Percentiles rank a stretch among this genome's conserved stretches.
Evolutionary conservation across 2,329 filamentous ascomycete genomes (phyloP).

Genomic region (Penicillium sp.): DNA sequence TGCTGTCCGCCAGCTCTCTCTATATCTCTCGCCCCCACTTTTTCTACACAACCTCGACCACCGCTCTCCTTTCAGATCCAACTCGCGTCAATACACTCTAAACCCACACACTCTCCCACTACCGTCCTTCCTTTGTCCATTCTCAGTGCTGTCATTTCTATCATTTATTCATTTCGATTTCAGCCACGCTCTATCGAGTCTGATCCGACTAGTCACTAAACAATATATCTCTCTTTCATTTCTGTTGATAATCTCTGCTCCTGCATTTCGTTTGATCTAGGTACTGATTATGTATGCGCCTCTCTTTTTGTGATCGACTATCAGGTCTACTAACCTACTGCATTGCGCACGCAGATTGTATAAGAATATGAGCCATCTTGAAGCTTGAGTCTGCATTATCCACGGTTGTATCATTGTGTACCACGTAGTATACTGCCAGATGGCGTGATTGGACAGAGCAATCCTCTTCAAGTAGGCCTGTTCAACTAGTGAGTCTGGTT

Average conservation of each 20-base stretch:
- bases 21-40: background rate
- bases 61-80: constrained; percentile 8
- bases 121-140: constrained; percentile 13
- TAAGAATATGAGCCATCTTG: constrained; percentile 17
- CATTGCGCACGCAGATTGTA: constrained; percentile 17
- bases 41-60: constrained; percentile 3
- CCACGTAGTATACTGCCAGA: background rate
- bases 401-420: background rate
- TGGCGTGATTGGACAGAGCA: background rate
- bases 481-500: too few species aligned
- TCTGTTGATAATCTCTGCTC: constrained; percentile 23
- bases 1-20: background rate
- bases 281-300: constrained; percentile 6
- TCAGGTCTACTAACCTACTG: constrained; percentile 13
- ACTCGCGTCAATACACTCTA: constrained; percentile 4
- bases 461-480: background rate
- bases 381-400: constrained; percentile 13
- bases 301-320: constrained; percentile 14
- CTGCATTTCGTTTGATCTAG: constrained; percentile 11
- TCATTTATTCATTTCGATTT: constrained; percentile 1
- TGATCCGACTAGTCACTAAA: constrained; percentile 9
- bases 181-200: constrained; percentile 16
- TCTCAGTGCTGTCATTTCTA: constrained; percentile 11
- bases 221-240: constrained; percentile 11
- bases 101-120: constrained; percentile 15